Base-by-base conservation (phyloP, 345 rosid species). In the Eucalyptus pauciflora region DNA sequence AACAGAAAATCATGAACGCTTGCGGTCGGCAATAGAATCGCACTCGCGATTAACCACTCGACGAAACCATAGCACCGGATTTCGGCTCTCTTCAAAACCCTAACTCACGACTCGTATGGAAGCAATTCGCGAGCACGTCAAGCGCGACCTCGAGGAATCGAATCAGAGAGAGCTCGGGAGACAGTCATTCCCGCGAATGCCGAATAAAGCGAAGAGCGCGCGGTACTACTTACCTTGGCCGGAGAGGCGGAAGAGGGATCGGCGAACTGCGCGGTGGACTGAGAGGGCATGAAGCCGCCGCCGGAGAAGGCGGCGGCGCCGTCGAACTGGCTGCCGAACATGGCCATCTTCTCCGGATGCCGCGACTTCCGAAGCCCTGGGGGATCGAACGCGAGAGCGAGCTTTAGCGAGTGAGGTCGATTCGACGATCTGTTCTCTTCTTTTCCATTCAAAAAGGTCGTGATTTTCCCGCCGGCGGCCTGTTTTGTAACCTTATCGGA, bases 281-380 rank as follows among this genome's bases (percentile, higher is more conserved):
- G 95, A 88, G 97, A 95, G 13, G 97, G 98, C 99, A 96, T 96
- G 90, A 96, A 96, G 33, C 99, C 97, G 17, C 98, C 99, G 87
- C 99, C 99, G 93, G 96, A 92, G 89, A 96, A 96, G 86, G 96
- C 96, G 1, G 97, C 94, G 76, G 92, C 94, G 87, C 98, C 94
- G 91, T 96, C 98, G 90, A 95, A 96, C 10, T 96, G 94, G 94
- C 96, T 91, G 13, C 85, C 85, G 85, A 76, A 76, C 85, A 41
- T 76, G 85, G 48, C 85, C 85, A 2, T 71, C 45, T 22, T 41
- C 27, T 7, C 48, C 43, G 85, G 48, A 76, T 11, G 85, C 85
- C 25, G 27, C 27, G 33, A 29, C 1, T 76, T 76, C 27, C 16
- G 69, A 9, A 18, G 46, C 81, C 81, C 81, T 71, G 33, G 27